These are phyloP conservation scores for Crassisporium funariophilum DNA, from an alignment of 768 basidiomycete genomes.

Conservation along the genomic window DNA sequence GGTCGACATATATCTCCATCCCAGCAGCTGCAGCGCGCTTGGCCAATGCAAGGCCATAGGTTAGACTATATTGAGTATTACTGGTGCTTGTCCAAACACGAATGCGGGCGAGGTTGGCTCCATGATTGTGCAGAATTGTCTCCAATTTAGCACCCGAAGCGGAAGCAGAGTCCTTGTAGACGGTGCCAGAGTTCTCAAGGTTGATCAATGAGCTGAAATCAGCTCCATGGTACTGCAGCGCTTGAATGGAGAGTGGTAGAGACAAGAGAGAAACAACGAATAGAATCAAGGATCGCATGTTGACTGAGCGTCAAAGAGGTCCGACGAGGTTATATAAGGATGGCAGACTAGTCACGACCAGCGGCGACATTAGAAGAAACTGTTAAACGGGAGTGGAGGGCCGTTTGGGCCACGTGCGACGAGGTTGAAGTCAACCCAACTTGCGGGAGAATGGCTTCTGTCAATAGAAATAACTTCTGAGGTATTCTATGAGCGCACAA, in stretches of 20 bases:
- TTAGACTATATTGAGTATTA: slow-evolving; percentile 48
- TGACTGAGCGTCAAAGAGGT: no score
- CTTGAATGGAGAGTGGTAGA: slow-evolving; percentile 25
- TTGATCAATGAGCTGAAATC: slow-evolving; percentile 58
- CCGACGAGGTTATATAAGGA: no score
- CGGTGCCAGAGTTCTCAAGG: slow-evolving; percentile 50
- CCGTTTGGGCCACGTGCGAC: no score
- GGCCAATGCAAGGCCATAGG: slow-evolving; percentile 53
- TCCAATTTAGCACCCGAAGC: slow-evolving; percentile 43
- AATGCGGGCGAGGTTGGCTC: slow-evolving; percentile 59
- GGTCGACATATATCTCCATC: slow-evolving; percentile 55
- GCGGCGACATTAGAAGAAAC: no score
- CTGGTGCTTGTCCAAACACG: slow-evolving; percentile 66
- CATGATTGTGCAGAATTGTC: slow-evolving; percentile 53
- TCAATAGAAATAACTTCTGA: no score
- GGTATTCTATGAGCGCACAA: no score
- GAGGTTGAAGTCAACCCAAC: no score
- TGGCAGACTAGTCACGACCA: no score
- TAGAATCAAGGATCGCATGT: slow-evolving; percentile 27
- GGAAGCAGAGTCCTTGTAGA: slow-evolving; percentile 44
- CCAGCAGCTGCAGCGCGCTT: slow-evolving; percentile 59
- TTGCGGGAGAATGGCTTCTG: no score
- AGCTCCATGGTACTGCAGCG: slow-evolving; percentile 53
- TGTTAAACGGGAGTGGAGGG: no score
- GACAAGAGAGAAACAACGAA: slow-evolving; percentile 21